These are phyloP conservation scores for Trypanosoma conorhini DNA, from an alignment of 208 protist genomes.

Conservation along the genomic window DNA sequence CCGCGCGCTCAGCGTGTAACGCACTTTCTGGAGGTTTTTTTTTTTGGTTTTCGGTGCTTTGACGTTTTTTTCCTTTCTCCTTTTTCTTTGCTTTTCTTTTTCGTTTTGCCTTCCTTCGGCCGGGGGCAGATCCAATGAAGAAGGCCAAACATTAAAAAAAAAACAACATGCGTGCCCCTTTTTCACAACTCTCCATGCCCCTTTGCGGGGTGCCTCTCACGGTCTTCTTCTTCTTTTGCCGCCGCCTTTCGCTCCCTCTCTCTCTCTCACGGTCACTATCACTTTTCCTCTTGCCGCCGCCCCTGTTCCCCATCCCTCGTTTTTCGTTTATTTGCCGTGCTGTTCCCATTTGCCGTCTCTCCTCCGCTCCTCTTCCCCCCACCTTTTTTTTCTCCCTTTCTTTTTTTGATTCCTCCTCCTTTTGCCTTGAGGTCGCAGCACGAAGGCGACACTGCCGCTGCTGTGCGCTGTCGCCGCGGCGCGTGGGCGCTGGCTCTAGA, in stretches of 20 bases:
- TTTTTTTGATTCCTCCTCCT: neutral
- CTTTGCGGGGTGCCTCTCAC: neutral
- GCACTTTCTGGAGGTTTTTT: neutral
- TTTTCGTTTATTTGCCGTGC: slow-evolving; percentile 17
- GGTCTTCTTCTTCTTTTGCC: slow-evolving; percentile 4
- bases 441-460: neutral
- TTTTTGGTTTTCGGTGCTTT: neutral
- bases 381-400: neutral
- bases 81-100: neutral
- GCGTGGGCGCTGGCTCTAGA: neutral
- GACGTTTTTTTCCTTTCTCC: slow-evolving; percentile 1
- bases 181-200: no score
- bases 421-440: no score
- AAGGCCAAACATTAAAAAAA: neutral
- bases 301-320: no score
- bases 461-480: neutral
- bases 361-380: neutral
- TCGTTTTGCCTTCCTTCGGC: neutral
- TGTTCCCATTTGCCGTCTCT: neutral
- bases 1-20: no score
- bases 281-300: neutral
- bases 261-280: no score
- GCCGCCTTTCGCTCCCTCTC: slow-evolving; percentile 9
- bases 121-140: neutral
- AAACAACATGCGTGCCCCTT: no score